Base-by-base conservation (phyloP, 768 basidiomycete genomes). In the Naganishia friedmannii region DNA sequence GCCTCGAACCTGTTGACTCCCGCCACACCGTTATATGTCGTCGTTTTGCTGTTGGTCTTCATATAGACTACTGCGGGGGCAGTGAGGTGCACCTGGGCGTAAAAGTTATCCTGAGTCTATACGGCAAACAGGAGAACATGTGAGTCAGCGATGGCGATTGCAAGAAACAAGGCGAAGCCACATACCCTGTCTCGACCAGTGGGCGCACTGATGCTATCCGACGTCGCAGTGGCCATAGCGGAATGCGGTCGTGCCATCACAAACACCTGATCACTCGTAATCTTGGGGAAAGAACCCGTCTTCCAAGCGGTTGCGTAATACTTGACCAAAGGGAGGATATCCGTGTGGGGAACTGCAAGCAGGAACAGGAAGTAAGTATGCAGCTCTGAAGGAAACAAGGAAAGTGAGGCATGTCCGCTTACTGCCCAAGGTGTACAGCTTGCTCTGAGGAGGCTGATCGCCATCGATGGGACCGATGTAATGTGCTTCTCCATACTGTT, bases 191-290 rank as follows among this genome's bases (percentile, higher is more conserved):
- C 69, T 26, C 55, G 39, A 7, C 70, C 70, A 13, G 65, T 58
- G 7, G 70, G 65, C 26, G 39, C 28, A 8, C 53, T 39, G 31
- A 66, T 37, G n/a, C n/a, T 39, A 34, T 66, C 65, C 15, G 65
- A 53, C 3, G 74, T 74, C 0, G 79, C 73, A 26, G 55, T 70
- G 1, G 78, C 80, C 26, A 46, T 67, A 46, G 73, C 75, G 17
- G 79, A 73, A 56, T 81, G 81, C 17, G 80, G 79, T 67, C 81
- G 73, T 32, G 78, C 72, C 74, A 75, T 78, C 28, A 81, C 67
- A 57, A 73, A 74, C 57, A 81, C 58, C 26, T 72, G 65, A 72
- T 82, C 81, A 15, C 42, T 45, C 23, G 72, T 66, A 45, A 74
- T 71, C 10, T 75, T 51, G 12, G 80, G 77, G 71, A 77, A 80